Conservation (phyloP, 169 alveolate genomes). For the Plasmodium blacklocki region DNA sequence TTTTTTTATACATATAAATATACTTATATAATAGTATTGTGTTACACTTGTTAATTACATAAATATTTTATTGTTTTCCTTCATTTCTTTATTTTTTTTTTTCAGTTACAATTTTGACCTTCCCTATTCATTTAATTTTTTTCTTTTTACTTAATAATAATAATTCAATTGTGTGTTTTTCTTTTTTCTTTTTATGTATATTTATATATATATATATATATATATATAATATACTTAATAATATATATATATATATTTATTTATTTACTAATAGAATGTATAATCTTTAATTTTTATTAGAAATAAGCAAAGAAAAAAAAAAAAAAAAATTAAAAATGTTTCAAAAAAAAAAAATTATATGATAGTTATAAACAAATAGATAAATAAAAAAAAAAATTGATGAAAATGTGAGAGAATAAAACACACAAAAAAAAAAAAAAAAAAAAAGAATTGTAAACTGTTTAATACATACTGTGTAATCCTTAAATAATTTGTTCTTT, state of each 20-base stretch:
- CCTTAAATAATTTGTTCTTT: background rate
- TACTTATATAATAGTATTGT: background rate
- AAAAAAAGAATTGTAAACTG: too few relatives aligned
- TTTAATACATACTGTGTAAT: too few relatives aligned
- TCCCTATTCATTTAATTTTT: constrained; percentile 37
- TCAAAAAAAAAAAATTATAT: constrained; percentile 11
- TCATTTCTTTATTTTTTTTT: constrained; percentile 25
- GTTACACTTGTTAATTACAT: constrained; percentile 34
- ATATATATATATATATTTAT: background rate
- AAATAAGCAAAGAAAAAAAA: constrained; percentile 18
- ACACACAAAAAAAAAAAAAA: too few relatives aligned
- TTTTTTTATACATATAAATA: constrained; percentile 12
- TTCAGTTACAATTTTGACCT: constrained; percentile 29
- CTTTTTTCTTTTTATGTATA: background rate
- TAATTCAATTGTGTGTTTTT: constrained; percentile 38
- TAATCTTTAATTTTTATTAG: constrained; percentile 27
- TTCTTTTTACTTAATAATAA: constrained; percentile 5
- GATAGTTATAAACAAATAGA: too few relatives aligned
- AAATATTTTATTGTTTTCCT: constrained; percentile 1
- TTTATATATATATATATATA: too few relatives aligned
- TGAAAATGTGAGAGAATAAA: background rate
- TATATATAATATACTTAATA: too few relatives aligned
- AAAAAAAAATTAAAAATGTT: constrained; percentile 16
- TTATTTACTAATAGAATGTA: constrained; percentile 33
- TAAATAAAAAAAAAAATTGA: constrained; percentile 30